phyloP scores from a whole-genome alignment of 148 eudicot species.

The Arbutus unedo region DNA sequence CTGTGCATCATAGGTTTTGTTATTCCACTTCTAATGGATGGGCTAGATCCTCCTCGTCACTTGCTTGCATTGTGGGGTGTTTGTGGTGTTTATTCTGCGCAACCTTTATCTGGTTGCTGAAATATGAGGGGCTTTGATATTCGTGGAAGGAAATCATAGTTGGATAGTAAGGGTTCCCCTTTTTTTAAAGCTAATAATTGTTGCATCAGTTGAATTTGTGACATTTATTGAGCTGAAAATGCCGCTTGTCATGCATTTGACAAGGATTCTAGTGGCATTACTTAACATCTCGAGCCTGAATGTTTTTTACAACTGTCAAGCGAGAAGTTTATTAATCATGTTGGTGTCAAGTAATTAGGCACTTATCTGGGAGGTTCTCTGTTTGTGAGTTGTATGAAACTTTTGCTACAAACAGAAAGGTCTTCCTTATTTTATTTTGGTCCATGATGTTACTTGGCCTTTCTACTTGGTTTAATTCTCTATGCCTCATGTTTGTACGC shows the following conservation, averaged over 20 bases:
- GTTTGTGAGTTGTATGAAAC: neutral
- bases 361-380: neutral
- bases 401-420: neutral
- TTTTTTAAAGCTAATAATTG: neutral
- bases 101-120: neutral
- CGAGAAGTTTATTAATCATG: neutral
- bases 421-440: neutral
- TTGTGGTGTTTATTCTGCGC: neutral
- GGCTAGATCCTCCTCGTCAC: neutral
- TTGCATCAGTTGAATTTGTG: neutral
- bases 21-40: neutral
- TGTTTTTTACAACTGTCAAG: neutral
- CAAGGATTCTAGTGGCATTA: neutral
- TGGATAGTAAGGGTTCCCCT: neutral
- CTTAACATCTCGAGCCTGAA: neutral
- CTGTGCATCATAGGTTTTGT: neutral
- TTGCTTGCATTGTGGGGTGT: neutral
- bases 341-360: neutral
- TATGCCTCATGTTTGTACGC: neutral
- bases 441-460: neutral
- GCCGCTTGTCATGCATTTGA: neutral
- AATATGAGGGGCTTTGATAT: neutral
- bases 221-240: neutral
- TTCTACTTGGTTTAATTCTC: neutral
- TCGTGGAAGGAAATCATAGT: neutral